Evolutionary conservation across 1,284 basidiomycete species (phyloP).

Genomic region (Inonotus obliquus): DNA sequence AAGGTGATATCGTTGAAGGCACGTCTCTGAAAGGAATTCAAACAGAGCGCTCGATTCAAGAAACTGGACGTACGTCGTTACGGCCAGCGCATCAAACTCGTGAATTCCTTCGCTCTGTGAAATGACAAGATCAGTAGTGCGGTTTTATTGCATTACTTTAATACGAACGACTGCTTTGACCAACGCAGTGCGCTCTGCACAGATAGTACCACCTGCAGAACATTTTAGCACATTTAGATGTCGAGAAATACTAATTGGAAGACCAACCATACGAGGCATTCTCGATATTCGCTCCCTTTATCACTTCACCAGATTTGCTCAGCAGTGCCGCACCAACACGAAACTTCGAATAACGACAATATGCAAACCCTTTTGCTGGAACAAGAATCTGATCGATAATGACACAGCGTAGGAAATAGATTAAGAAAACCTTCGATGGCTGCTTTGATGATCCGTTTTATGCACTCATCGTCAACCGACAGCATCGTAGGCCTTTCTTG

Average conservation of each 20-base stretch:
- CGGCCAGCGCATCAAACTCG: constrained; percentile 67
- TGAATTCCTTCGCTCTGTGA: constrained; percentile 69
- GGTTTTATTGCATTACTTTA: background rate
- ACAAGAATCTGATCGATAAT: background rate
- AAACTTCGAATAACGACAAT: constrained; percentile 81
- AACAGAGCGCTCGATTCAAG: background rate
- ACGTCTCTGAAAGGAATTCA: constrained; percentile 49
- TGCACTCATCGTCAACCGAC: constrained; percentile 19
- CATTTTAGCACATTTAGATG: background rate
- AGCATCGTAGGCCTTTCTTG: no score
- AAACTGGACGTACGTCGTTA: constrained; percentile 53
- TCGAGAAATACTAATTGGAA: background rate
- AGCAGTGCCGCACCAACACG: constrained; percentile 85
- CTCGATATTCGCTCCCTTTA: constrained; percentile 85
- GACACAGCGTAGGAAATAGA: background rate
- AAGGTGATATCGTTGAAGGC: constrained; percentile 64
- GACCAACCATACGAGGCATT: constrained; percentile 81
- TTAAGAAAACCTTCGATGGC: constrained; percentile 29
- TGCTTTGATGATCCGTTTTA: constrained; percentile 29
- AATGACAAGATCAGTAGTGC: constrained; percentile 1
- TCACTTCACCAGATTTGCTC: constrained; percentile 60
- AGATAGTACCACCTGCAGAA: constrained; percentile 65
- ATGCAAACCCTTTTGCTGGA: constrained; percentile 53
- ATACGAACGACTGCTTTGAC: constrained; percentile 77
- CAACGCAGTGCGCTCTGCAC: constrained; percentile 85